Evolutionary conservation across 2,329 filamentous ascomycete genomes (phyloP), one percentile per base, ranked within the genome.

Genomic region (Fusarium succisae): DNA sequence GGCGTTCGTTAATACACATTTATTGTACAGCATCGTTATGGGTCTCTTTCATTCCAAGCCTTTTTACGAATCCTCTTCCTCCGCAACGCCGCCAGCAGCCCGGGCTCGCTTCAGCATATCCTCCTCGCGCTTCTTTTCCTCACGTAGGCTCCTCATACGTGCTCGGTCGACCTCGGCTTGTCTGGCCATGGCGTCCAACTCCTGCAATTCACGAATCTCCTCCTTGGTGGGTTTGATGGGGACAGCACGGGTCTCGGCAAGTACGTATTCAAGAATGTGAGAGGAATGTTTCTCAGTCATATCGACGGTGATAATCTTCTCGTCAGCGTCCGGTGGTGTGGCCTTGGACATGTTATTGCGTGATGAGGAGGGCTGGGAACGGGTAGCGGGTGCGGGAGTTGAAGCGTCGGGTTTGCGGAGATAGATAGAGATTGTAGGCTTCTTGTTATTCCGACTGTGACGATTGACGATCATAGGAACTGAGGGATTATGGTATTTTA

Each of bases 401-500:
- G 77, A 39, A 43, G 78, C 74, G 41, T 78, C 68, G 41, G 78
- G 70, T 67, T 84, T 84, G 78, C 86, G 86, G 76, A 92, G 89
- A 83, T 92, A 92, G 77, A 95, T 86, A 69, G 89, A 91, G 83
- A 95, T 86, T 53, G 85, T 87, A 20, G 93, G 89, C 12, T 88
- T 85, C 28, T 86, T 86, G 9, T 85, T 81, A 75, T 90, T 86
- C 50, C 91, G 84, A 43, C 81, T 78, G 72, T 89, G 91, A 67
- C 93, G 92, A 82, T 92, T 92, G 78, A 98, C 90, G 67, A 93
- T 91, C 89, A 98, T 97, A 48, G 92, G 90, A 51, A 98, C 83
- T 18, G 91, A 85, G 2, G 96, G 96, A 82, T 99, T 99, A 87
- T 97, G 93, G 86, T 92, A 99, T 87, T 99, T 98, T 76, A 99